These are phyloP conservation scores for Chrysoporthe puriensis DNA, from an alignment of 2,329 filamentous ascomycete genomes.

Conservation along the genomic window DNA sequence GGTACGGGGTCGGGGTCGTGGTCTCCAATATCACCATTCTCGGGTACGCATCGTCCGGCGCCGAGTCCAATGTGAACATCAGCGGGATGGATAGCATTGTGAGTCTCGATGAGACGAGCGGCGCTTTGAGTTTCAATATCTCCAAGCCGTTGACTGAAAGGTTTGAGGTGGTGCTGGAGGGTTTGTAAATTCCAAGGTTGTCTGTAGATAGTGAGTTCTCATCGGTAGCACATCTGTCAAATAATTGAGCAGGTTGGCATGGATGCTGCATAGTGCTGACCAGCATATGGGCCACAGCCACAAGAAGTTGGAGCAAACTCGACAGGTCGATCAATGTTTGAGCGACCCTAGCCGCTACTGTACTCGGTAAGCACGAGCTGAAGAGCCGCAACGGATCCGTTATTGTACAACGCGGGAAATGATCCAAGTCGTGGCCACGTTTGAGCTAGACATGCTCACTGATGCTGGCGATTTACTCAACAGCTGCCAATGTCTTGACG, in stretches of 20 bases:
- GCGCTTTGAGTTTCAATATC: slow-evolving; percentile 21
- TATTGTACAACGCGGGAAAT: neutral
- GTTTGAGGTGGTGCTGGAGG: slow-evolving; percentile 21
- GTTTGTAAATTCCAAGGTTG: neutral
- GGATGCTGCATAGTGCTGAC: neutral
- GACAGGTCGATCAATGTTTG: neutral
- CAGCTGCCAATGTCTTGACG: neutral
- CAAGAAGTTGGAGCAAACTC: neutral
- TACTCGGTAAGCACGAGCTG: neutral
- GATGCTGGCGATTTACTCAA: neutral
- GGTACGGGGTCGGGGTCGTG: slow-evolving; percentile 48
- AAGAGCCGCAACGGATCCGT: neutral
- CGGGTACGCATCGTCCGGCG: slow-evolving; percentile 34
- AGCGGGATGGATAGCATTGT: neutral
- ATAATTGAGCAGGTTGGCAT: neutral
- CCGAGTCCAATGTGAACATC: neutral
- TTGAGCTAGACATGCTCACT: neutral
- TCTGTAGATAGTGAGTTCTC: neutral
- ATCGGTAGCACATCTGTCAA: neutral
- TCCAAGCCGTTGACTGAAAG: slow-evolving; percentile 14
- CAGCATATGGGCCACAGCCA: neutral
- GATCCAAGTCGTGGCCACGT: neutral
- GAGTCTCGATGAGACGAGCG: slow-evolving; percentile 17
- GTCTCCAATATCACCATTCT: slow-evolving; percentile 57
- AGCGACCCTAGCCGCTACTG: neutral